Evolutionary conservation across 2,329 filamentous ascomycete species (phyloP).

Genomic region (Bipolaris sorokiniana): DNA sequence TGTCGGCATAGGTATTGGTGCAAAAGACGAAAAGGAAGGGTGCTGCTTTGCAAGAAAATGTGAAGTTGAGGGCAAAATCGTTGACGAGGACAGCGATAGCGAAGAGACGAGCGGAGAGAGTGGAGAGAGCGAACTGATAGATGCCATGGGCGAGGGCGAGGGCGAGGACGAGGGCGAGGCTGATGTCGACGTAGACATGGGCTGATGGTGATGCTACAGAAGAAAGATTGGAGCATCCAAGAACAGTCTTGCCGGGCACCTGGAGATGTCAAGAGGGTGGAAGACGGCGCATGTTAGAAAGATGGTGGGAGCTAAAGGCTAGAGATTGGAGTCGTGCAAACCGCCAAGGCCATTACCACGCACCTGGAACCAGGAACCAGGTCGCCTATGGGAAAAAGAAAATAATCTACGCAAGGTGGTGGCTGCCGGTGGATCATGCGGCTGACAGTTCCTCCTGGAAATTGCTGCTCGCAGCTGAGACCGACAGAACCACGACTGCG

Average conservation of each 20-base stretch:
- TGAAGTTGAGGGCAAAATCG: conserved; percentile 30
- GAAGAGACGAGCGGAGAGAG: conserved; percentile 9
- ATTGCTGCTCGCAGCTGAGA: neutral
- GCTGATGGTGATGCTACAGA: conserved; percentile 7
- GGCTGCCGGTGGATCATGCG: neutral
- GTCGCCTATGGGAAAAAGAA: neutral
- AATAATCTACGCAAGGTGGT: neutral
- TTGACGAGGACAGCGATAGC: conserved; percentile 33
- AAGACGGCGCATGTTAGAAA: neutral
- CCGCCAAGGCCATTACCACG: neutral
- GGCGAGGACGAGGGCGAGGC: neutral
- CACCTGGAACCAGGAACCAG: neutral
- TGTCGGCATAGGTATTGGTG: conserved; percentile 30
- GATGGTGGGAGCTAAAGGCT: neutral
- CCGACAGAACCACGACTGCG: neutral
- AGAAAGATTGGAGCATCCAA: conserved; percentile 3
- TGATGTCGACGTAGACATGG: conserved; percentile 17
- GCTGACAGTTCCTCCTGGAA: neutral
- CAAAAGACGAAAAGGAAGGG: conserved; percentile 15
- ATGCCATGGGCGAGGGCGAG: conserved; percentile 1
- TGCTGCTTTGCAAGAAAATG: conserved; percentile 32
- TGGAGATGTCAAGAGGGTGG: neutral
- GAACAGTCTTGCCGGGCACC: conserved; percentile 3
- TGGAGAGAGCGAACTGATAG: conserved; percentile 11
- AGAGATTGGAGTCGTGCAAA: neutral